A percentile compares a stretch with the other conserved stretches of the same genome.
Conservation (phyloP, 169 alveolate genomes). For the Cystoisospora suis region DNA sequence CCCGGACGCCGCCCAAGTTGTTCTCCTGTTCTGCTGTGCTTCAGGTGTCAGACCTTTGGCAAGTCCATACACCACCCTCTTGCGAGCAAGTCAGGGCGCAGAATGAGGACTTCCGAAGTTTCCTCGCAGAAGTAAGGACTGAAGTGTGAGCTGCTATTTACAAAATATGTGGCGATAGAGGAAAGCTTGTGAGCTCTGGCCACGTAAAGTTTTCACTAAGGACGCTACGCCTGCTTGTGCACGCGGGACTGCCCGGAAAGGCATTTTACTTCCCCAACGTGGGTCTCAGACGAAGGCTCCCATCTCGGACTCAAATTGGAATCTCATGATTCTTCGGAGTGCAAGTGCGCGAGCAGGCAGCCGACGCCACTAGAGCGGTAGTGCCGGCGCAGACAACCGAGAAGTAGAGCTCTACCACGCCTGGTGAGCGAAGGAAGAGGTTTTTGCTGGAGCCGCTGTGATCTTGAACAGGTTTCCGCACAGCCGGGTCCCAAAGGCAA, state of each 20-base stretch:
- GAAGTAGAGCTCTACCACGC: not conserved
- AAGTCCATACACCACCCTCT: not conserved
- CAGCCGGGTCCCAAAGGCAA: not conserved
- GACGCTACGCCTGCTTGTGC: not conserved
- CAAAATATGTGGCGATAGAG: no score
- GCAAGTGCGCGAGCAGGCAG: not conserved
- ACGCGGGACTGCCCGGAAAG: not conserved
- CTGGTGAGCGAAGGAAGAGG: no score
- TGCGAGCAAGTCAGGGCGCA: not conserved
- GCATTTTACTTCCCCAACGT: no score
- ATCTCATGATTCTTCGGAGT: no score
- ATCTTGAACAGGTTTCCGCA: not conserved
- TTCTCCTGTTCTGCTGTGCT: not conserved
- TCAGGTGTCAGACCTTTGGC: not conserved
- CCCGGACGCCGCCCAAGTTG: no score
- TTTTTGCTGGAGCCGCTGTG: not conserved
- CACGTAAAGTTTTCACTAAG: no score
- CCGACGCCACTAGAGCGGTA: not conserved
- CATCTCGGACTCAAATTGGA: no score
- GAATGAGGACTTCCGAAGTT: slow-evolving; percentile 2
- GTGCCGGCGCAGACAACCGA: not conserved
- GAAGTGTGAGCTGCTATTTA: no score
- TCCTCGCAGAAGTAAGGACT: not conserved
- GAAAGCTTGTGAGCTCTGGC: no score
- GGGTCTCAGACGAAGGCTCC: no score